Evolutionary conservation across 495 filamentous ascomycete species (phyloP), one percentile per base, ranked within the genome.

Genomic region (Penicillium silybi): DNA sequence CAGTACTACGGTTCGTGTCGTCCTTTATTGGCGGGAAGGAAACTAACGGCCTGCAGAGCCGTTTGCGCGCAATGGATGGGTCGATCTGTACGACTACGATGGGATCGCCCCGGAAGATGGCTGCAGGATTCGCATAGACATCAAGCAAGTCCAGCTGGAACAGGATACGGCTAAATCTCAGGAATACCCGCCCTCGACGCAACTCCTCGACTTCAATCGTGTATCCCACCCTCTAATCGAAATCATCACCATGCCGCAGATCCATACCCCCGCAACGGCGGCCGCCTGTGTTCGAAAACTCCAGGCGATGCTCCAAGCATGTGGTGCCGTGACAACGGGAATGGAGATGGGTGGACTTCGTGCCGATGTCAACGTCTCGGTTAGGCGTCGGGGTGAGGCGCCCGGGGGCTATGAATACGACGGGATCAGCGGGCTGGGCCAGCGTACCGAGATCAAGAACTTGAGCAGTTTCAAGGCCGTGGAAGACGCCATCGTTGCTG

Each of bases 391-490:
- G 8, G 62, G 71, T 38, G 68, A 63, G 5, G 62, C 62, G 0
- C 69, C 76, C 0, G 78, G 74, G 13, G 62, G 63, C 20, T 66
- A 71, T 44, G 70, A 73, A 15, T 85, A 86, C 61, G 62, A 73
- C 29, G 80, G 82, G 2, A 73, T 82, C 22, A 68, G 57, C 6
- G 78, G 77, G 0, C 77, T 97, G 11, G 93, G 93, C 7, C 89
- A 91, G 59, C 79, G 92, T 44, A 96, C 91, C 0, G 93, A 99
- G 71, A 97, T 99, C 75, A 99, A 99, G 70, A 99, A 99, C 57
- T 65, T 99, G 43, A 90, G 86, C 64, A 95, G 87, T 52, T 90
- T 97, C 75, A 95, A 95, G 64, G 88, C 92, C 1, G 87, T 97
- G 16, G 90, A 96, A 67, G 91, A 95, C 53, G 92, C 93, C 9